phyloP scores from a whole-genome alignment of 2,329 filamentous ascomycete species.

The Nannizzia gypsea region DNA sequence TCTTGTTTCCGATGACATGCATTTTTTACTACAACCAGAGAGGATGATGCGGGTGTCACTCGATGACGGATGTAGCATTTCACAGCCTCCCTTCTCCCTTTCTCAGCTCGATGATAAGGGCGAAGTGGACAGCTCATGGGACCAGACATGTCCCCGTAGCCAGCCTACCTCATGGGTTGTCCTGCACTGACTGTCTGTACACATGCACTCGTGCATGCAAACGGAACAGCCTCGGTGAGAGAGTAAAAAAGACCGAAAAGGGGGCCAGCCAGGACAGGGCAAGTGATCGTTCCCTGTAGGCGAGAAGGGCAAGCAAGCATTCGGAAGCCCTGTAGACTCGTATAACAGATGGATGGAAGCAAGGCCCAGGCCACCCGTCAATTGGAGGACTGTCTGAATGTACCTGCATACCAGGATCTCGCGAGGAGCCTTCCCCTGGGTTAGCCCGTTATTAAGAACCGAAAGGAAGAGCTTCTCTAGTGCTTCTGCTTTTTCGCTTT shows the following conservation, averaged over 20 bases:
- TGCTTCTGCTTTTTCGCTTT: too few relatives aligned
- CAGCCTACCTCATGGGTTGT: neutral
- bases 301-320: neutral
- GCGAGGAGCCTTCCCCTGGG: neutral
- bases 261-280: neutral
- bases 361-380: neutral
- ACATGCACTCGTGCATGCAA: neutral
- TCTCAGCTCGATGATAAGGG: neutral
- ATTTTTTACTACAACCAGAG: too few relatives aligned
- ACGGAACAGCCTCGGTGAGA: neutral
- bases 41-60: too few relatives aligned
- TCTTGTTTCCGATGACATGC: too few relatives aligned
- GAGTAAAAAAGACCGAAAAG: neutral
- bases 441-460: neutral
- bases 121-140: neutral
- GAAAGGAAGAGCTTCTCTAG: neutral
- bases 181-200: neutral
- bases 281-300: neutral
- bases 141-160: neutral
- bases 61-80: conserved; percentile 1
- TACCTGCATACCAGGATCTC: neutral
- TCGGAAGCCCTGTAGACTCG: neutral
- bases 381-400: neutral
- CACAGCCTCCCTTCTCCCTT: neutral
- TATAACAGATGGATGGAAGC: neutral